Percentiles rank a stretch among this genome's conserved stretches.
These are phyloP conservation scores for Haplosporangium sp. DNA, from an alignment of 371 early-diverging fungal genomes.

Conservation along the genomic window DNA sequence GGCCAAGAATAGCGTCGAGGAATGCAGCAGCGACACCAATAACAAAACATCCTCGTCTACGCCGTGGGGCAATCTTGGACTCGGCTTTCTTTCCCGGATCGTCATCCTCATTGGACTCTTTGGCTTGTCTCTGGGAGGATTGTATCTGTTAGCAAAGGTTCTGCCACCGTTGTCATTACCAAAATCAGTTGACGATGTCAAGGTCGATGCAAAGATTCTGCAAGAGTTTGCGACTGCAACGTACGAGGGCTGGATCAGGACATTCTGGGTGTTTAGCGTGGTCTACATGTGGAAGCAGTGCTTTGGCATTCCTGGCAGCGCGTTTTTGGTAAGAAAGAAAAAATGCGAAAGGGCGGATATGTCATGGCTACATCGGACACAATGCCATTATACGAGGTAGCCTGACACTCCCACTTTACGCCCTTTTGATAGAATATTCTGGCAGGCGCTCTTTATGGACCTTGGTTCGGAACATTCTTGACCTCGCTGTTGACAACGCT, in stretches of 20 bases:
- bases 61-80: slow-evolving; percentile 13
- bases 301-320: slow-evolving; percentile 57
- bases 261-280: slow-evolving; percentile 51
- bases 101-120: slow-evolving; percentile 41
- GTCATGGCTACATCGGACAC: not conserved
- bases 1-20: not conserved
- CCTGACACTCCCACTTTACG: not conserved
- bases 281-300: slow-evolving; percentile 58
- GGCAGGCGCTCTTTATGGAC: slow-evolving; percentile 57
- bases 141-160: slow-evolving; percentile 40
- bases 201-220: slow-evolving; percentile 49
- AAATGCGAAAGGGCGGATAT: not conserved
- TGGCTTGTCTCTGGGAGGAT: slow-evolving; percentile 35
- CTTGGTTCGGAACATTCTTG: slow-evolving; percentile 52
- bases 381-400: not conserved
- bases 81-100: slow-evolving; percentile 48
- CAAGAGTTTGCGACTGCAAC: slow-evolving; percentile 54
- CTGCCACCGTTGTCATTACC: slow-evolving; percentile 55
- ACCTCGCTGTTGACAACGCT: slow-evolving; percentile 53
- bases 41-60: not conserved
- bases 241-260: slow-evolving; percentile 53
- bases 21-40: not conserved
- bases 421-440: slow-evolving; percentile 46
- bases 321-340: slow-evolving; percentile 50
- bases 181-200: slow-evolving; percentile 56